phyloP scores from a whole-genome alignment of 164 flowering plant genomes.

The Dillenia suffruticosa region DNA sequence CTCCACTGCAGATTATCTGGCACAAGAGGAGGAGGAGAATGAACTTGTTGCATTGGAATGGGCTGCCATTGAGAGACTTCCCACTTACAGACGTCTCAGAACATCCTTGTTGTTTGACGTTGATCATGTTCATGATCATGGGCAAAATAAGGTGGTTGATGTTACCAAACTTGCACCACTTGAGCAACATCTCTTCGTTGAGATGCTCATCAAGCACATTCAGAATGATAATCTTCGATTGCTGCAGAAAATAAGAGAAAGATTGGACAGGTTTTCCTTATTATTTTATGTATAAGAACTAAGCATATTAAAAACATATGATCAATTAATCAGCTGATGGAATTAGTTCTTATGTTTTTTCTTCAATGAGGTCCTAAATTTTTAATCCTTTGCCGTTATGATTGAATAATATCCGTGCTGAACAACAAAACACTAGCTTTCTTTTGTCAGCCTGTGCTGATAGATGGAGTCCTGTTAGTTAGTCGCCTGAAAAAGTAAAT shows the following conservation, averaged over 20 bases:
- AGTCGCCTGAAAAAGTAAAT: no score
- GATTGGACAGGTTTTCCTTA: constrained; percentile 41
- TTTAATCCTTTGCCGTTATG: no score
- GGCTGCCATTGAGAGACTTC: constrained; percentile 42
- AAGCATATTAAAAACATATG: background rate
- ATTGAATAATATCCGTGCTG: no score
- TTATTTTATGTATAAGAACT: background rate
- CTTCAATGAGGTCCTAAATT: no score
- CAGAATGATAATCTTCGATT: constrained; percentile 49
- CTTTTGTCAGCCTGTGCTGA: background rate
- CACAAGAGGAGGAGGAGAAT: constrained; percentile 14
- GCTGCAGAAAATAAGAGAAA: constrained; percentile 38
- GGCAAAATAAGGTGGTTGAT: constrained; percentile 19
- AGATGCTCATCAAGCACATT: constrained; percentile 53
- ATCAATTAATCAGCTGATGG: no score
- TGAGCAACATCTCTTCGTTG: constrained; percentile 44
- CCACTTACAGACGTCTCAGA: constrained; percentile 26
- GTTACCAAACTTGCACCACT: constrained; percentile 33
- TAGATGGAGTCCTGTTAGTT: no score
- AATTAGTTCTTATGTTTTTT: no score
- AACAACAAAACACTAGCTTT: background rate
- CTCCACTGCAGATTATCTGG: no score
- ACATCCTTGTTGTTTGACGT: constrained; percentile 19
- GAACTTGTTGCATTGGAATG: constrained; percentile 20
- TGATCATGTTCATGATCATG: constrained; percentile 2